These are phyloP conservation scores for Colletotrichum acutatum DNA, from an alignment of 2,329 filamentous ascomycete species.

Conservation along the genomic window DNA sequence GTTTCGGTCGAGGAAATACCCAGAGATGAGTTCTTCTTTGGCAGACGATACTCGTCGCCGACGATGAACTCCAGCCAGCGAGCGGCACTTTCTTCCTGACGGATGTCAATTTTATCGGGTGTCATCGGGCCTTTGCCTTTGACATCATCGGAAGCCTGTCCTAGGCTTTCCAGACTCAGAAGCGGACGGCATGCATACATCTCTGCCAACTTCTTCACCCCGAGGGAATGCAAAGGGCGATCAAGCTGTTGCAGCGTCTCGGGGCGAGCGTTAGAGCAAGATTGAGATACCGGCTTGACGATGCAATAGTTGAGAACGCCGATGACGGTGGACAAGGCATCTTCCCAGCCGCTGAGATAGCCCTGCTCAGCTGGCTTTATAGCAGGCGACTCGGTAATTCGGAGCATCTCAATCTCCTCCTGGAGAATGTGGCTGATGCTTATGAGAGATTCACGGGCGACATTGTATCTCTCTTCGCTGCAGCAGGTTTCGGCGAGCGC, in stretches of 20 bases:
- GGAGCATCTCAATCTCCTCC: background rate
- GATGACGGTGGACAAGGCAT: background rate
- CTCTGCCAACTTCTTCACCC: background rate
- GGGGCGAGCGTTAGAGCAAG: background rate
- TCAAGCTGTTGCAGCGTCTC: background rate
- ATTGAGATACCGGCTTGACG: background rate
- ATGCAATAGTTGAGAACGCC: background rate
- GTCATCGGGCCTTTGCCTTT: background rate
- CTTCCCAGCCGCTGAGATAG: background rate
- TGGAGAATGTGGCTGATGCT: background rate
- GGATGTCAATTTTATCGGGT: background rate
- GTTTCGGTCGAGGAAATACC: background rate
- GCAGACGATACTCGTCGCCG: background rate
- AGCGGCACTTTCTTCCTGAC: background rate
- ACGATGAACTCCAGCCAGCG: background rate
- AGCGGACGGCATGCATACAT: too few relatives aligned
- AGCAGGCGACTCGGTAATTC: background rate
- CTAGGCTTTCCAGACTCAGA: background rate
- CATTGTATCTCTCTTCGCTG: background rate
- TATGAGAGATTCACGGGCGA: background rate
- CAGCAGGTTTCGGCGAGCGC: background rate
- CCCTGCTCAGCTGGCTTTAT: rapidly evolving
- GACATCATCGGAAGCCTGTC: background rate
- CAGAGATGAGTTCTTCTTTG: background rate
- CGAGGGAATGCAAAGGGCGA: background rate